Percentiles rank a stretch among this genome's conserved stretches.
These are phyloP conservation scores for Amoebophrya sp. DNA, from an alignment of 169 alveolate species.

Conservation along the genomic window DNA sequence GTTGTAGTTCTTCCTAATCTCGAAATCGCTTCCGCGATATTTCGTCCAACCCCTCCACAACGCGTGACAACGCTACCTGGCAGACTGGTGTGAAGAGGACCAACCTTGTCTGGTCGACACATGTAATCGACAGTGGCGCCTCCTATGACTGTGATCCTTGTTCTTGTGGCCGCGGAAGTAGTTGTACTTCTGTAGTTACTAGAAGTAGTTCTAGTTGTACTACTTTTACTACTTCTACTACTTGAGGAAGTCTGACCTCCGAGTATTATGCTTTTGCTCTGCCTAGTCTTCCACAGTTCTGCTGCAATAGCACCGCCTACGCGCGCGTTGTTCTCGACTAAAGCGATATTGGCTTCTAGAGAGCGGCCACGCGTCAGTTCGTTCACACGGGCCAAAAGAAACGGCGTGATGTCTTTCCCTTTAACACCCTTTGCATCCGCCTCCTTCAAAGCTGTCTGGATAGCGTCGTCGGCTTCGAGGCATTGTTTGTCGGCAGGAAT, in stretches of 20 bases:
- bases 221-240: not conserved
- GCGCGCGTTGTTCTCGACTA: slow-evolving; percentile 57
- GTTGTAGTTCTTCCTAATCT: no score
- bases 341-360: slow-evolving; percentile 61
- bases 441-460: not conserved
- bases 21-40: not conserved
- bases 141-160: not conserved
- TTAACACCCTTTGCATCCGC: slow-evolving; percentile 41
- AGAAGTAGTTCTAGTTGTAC: not conserved
- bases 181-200: not conserved
- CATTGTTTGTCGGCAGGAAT: not conserved
- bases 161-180: no score
- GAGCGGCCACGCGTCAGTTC: slow-evolving; percentile 69
- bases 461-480: not conserved
- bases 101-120: not conserved
- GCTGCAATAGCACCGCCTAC: not conserved
- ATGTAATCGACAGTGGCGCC: not conserved
- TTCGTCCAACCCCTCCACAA: not conserved
- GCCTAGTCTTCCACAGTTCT: not conserved
- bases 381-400: slow-evolving; percentile 66
- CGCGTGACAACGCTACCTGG: not conserved
- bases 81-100: not conserved
- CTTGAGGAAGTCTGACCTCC: not conserved
- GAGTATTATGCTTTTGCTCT: not conserved
- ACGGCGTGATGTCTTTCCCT: slow-evolving; percentile 72